Base-by-base conservation (phyloP, 2,329 filamentous ascomycete genomes). In the Exophiala spinifera region DNA sequence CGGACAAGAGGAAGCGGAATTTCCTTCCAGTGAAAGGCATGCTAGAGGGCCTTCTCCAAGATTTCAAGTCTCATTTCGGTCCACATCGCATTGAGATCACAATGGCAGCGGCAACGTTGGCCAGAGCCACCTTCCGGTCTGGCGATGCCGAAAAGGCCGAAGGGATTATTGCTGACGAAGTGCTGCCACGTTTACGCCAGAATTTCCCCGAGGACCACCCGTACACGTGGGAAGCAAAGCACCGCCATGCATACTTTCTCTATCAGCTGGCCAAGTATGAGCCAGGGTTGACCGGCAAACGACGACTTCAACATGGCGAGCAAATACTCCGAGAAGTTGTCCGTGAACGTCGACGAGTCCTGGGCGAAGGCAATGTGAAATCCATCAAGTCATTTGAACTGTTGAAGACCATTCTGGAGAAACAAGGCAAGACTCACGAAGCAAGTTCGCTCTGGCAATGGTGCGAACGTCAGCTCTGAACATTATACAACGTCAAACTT, bases 171-270 rank as follows among this genome's bases (percentile, higher is more conserved):
- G 44, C 37, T 10, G 21, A 55, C 13, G 39, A 34, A 11, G 54
- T 57, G 37, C 19, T 50, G 23, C 46, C 54, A 4, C 19, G 54
- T 10, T 47, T 60, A 13, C 34, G 51, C 31, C 21, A 47, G 43
- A 56, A 57, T 23, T 60, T 60, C 15, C 44, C 44, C 5, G 49
- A 52, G n/a, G 34, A 48, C 20, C 57, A 60, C 42, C 54, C 57
- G 11, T 60, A 60, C 36, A 47, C 43, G 11, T 60, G 57, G 57
- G 57, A 60, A 37, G 54, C 51, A 19, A 57, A 57, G n/a, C 54
- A 60, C 20, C 57, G 57, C 11, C 57, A 60, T 17, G 57, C 57
- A 3, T 55, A 46, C 45, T 53, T 60, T 19, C 47, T 60, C 13
- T 42, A 46, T n/a, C 47, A 51, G 40, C 33, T 60, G n/a, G 57